Evolutionary conservation across 2,329 filamentous ascomycete species (phyloP), one percentile per base, ranked within the genome.

Genomic region (Xylariaceae sp.): DNA sequence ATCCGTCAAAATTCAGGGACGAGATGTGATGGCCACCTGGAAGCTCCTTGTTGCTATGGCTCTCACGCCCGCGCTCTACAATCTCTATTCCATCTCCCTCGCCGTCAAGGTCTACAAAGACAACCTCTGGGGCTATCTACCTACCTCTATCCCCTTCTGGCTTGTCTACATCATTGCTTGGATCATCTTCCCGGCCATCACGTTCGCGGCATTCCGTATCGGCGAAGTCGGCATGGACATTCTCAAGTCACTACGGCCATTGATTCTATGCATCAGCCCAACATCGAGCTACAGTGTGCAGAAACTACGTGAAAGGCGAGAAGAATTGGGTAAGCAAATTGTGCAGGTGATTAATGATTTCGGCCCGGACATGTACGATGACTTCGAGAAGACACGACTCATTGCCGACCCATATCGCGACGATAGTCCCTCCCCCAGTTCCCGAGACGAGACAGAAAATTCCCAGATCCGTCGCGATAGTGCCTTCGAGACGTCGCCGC

Each of bases 161-260:
- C 69, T 84, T 27, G 81, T 95, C 8, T 84, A 91, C 60, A 69
- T 89, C 7, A 81, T 84, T 40, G 88, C 91, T 48, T 86, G 89
- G 74, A 78, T 89, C 47, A 75, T 95, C 61, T 96, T 96, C 76
- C 88, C 91, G 4, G 81, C 85, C 29, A 87, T 96, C 64, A 96
- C 91, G 0, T 96, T 95, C 70, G 91, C 91, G 3, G 90, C 94
- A 5, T 84, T 99, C 50, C 87, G 94, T 8, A 95, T 97, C 62
- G 94, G 94, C 46, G 94, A 99, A 73, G 87, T 95, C n/a, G 94
- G 92, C 50, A 96, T 99, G 91, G 94, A 99, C 68, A 96, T 99
- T 53, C 77, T 94, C 74, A 99, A 97, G 73, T 97, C 92, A 0
- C 80, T 99, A 12, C 84, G 90, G 7, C 94, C 94, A 4, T 81